Evolutionary conservation across 2,329 filamentous ascomycete species (phyloP).

Genomic region (Elsinoe australis): DNA sequence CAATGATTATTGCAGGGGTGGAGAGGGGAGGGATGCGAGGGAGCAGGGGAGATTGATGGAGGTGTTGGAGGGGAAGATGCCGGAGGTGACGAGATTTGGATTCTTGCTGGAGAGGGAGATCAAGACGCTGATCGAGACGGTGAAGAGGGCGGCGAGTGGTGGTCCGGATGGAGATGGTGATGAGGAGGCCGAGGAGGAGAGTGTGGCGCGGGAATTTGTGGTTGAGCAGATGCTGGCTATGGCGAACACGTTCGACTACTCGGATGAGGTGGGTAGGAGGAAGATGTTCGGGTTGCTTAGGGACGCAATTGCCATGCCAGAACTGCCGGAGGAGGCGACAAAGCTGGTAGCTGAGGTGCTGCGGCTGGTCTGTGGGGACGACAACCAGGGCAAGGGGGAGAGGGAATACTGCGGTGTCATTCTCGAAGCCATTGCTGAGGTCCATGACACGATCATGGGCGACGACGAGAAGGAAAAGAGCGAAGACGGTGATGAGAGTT

Average conservation of each 20-base stretch:
- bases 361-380: constrained; percentile 70
- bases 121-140: constrained; percentile 56
- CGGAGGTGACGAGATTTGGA: constrained; percentile 84
- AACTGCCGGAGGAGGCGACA: constrained; percentile 86
- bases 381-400: constrained; percentile 62
- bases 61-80: constrained; percentile 85
- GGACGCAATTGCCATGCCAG: constrained; percentile 74
- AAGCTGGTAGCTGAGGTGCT: constrained; percentile 78
- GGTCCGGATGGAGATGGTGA: constrained; percentile 49
- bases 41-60: constrained; percentile 63
- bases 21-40: constrained; percentile 40
- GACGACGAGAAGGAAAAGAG: constrained; percentile 56
- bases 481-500: constrained; percentile 60
- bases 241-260: constrained; percentile 85
- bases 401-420: constrained; percentile 78
- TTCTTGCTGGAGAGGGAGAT: constrained; percentile 80
- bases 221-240: constrained; percentile 93
- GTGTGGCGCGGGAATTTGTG: constrained; percentile 86
- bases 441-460: constrained; percentile 80
- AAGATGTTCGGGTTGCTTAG: constrained; percentile 93
- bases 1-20: constrained; percentile 80
- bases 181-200: constrained; percentile 67
- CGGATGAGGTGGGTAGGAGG: constrained; percentile 88
- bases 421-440: constrained; percentile 88
- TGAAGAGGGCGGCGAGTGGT: constrained; percentile 44